Conservation (phyloP, 2,329 filamentous ascomycete genomes). For the Cladosporium sp. region DNA sequence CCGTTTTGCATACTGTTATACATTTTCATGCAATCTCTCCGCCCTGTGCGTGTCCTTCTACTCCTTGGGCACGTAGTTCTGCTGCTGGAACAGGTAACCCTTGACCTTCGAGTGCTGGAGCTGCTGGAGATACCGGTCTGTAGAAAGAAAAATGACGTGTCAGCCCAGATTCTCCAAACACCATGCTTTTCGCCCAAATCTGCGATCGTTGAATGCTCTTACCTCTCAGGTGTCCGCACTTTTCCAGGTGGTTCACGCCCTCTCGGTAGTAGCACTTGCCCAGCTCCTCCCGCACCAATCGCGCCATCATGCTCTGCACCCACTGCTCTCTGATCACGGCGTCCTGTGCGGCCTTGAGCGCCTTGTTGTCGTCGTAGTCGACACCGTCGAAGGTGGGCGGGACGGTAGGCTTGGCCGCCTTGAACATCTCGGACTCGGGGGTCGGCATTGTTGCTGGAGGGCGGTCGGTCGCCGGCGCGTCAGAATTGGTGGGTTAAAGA, state of each 20-base stretch:
- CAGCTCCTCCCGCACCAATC: conserved; percentile 74
- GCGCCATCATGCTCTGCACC: conserved; percentile 84
- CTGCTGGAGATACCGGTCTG: conserved; percentile 74
- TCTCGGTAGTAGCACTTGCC: conserved; percentile 79
- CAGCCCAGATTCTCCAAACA: not conserved
- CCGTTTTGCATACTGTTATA: conserved; percentile 9
- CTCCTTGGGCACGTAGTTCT: conserved; percentile 61
- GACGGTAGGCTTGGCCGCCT: conserved; percentile 77
- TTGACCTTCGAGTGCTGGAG: conserved; percentile 70
- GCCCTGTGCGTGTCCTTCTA: not conserved
- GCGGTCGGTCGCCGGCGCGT: not conserved
- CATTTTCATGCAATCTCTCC: not conserved
- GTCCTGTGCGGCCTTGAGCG: conserved; percentile 76
- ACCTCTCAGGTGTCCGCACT: conserved; percentile 78
- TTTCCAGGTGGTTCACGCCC: conserved; percentile 83
- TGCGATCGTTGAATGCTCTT: conserved; percentile 30
- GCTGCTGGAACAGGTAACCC: conserved; percentile 73
- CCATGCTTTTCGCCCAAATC: not conserved
- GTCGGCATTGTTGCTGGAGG: conserved; percentile 57
- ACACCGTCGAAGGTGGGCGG: conserved; percentile 79
- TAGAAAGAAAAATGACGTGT: conserved; percentile 1
- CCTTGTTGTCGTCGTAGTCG: conserved; percentile 75
- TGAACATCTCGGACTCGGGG: conserved; percentile 73
- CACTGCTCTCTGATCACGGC: conserved; percentile 79
- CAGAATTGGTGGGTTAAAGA: not conserved